Conservation (phyloP, 306 rosid species). For the Rosa persica region DNA sequence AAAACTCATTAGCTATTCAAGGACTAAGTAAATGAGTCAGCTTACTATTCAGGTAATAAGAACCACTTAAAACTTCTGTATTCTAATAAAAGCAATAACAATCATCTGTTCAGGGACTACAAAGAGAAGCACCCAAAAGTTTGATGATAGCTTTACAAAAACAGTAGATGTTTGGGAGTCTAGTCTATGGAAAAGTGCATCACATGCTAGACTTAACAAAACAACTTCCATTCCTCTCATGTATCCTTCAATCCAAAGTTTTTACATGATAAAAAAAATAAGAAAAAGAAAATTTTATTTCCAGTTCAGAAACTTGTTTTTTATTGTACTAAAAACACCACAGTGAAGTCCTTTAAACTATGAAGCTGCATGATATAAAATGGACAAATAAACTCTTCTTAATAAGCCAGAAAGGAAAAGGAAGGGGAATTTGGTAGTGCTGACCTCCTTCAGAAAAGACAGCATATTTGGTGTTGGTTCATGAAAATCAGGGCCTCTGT, state of each 20-base stretch:
- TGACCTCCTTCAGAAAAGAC: slow-evolving; percentile 75
- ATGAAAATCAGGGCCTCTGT: slow-evolving; percentile 89
- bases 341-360: neutral
- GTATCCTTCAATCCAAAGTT: neutral
- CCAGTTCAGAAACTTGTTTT: neutral
- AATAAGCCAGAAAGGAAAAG: neutral
- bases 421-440: slow-evolving; percentile 13
- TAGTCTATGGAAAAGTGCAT: neutral
- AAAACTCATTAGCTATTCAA: neutral
- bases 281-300: neutral
- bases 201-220: neutral
- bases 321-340: neutral
- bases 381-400: neutral
- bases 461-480: slow-evolving; percentile 93
- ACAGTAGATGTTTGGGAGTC: neutral
- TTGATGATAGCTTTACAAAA: neutral
- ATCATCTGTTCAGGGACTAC: neutral
- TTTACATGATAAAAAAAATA: neutral
- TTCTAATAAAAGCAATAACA: neutral
- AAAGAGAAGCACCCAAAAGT: neutral
- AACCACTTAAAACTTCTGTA: neutral
- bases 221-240: neutral
- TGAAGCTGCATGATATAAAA: neutral
- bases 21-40: neutral
- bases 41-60: neutral